phyloP scores from a whole-genome alignment of 345 rosid genomes.

The Camelina sativa region DNA sequence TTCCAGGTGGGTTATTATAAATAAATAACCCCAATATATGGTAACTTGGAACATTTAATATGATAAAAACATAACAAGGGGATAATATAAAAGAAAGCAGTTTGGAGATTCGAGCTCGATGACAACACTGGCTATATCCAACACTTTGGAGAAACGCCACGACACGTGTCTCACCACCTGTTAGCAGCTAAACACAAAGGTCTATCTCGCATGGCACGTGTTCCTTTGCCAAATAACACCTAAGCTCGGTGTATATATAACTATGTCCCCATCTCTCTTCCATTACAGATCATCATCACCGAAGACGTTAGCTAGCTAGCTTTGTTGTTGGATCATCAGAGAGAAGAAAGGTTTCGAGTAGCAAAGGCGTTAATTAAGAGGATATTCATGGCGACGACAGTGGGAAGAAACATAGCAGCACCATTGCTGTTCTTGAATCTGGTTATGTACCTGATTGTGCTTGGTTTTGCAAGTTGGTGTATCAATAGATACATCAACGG shows the following conservation, averaged over 20 bases:
- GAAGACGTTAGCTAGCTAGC: constrained; percentile 1
- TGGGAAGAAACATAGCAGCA: constrained; percentile 85
- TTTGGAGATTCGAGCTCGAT: constrained; percentile 37
- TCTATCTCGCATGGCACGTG: constrained; percentile 40
- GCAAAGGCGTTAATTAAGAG: constrained; percentile 2
- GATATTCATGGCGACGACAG: constrained; percentile 59
- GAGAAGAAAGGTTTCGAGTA: constrained; percentile 5
- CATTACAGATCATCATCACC: constrained; percentile 29
- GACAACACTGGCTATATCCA: constrained; percentile 44
- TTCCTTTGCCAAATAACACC: neutral
- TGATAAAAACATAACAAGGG: neutral
- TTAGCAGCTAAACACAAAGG: constrained; percentile 38
- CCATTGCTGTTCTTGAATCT: constrained; percentile 89
- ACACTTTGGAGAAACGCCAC: constrained; percentile 17
- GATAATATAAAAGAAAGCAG: constrained; percentile 33
- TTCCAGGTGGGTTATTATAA: constrained; percentile 26
- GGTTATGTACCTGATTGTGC: constrained; percentile 71
- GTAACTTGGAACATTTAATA: constrained; percentile 29
- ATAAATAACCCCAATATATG: constrained; percentile 24
- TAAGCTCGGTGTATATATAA: constrained; percentile 31
- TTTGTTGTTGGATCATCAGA: constrained; percentile 12
- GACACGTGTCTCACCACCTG: constrained; percentile 65
- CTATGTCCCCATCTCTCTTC: neutral
- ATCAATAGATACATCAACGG: constrained; percentile 73
- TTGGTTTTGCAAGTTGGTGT: constrained; percentile 93